Conservation (phyloP, 31 red algal genomes). For the Odonthalia washingtoniensis region DNA sequence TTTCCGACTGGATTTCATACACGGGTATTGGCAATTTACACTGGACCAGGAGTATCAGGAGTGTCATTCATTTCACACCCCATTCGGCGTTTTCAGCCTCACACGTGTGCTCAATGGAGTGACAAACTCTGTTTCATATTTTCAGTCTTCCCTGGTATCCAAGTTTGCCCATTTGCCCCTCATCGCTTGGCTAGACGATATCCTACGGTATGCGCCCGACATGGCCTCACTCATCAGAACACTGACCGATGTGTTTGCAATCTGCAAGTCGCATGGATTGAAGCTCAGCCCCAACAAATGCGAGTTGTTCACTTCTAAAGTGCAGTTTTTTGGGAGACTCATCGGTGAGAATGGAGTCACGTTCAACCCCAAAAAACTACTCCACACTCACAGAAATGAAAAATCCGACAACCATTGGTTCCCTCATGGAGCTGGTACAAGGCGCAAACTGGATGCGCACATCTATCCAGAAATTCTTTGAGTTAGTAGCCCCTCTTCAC, state of each 20-base stretch:
- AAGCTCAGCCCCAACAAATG: conserved; percentile 61
- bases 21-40: conserved; percentile 66
- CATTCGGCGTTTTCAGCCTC: conserved; percentile 48
- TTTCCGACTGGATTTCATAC: conserved; percentile 53
- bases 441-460: conserved; percentile 55
- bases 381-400: conserved; percentile 29
- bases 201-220: not conserved
- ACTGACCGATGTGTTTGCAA: not conserved
- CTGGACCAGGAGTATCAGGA: conserved; percentile 38
- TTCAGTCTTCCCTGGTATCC: conserved; percentile 6
- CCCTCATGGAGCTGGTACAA: conserved; percentile 33
- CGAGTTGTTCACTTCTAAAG: conserved; percentile 18
- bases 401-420: conserved; percentile 14
- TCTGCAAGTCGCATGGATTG: conserved; percentile 15
- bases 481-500: conserved; percentile 40
- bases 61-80: conserved; percentile 54
- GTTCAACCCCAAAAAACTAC: conserved; percentile 41
- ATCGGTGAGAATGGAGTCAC: conserved; percentile 17
- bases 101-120: conserved; percentile 40
- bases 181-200: conserved; percentile 30
- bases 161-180: conserved; percentile 2
- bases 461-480: conserved; percentile 38
- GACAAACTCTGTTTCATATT: conserved; percentile 35
- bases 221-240: not conserved
- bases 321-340: conserved; percentile 43